phyloP scores from a whole-genome alignment of 2,329 filamentous ascomycete species.

The Xylaria sp. region DNA sequence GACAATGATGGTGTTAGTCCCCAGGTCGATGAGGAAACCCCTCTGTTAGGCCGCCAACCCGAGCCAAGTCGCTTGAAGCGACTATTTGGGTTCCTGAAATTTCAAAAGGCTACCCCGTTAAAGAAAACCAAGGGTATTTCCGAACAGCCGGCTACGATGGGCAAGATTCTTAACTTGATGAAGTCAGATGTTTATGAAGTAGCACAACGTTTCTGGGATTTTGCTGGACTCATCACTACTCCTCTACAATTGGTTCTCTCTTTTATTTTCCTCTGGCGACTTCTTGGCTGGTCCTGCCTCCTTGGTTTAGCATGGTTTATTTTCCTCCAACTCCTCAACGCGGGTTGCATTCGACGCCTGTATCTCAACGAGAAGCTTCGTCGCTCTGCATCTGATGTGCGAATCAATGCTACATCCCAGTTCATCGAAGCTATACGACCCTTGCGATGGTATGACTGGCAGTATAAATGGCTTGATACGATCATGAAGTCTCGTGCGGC shows the following conservation, averaged over 20 bases:
- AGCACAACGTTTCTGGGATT: slow-evolving; percentile 88
- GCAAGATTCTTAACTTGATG: slow-evolving; percentile 90
- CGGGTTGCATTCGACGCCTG: slow-evolving; percentile 71
- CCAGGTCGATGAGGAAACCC: slow-evolving; percentile 38
- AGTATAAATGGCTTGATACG: slow-evolving; percentile 75
- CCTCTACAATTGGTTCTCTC: slow-evolving; percentile 82
- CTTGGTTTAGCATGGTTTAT: slow-evolving; percentile 76
- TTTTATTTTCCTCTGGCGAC: slow-evolving; percentile 76
- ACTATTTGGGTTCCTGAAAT: slow-evolving; percentile 44
- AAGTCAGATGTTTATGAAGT: slow-evolving; percentile 85
- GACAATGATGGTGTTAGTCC: slow-evolving; percentile 1
- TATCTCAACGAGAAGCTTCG: slow-evolving; percentile 76
- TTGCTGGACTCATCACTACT: slow-evolving; percentile 77
- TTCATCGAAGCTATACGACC: slow-evolving; percentile 89
- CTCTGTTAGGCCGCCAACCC: slow-evolving; percentile 37
- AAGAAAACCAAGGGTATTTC: slow-evolving; percentile 44
- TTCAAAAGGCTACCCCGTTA: slow-evolving; percentile 35
- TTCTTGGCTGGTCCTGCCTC: slow-evolving; percentile 83
- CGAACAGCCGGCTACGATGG: slow-evolving; percentile 78
- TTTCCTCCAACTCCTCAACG: slow-evolving; percentile 75
- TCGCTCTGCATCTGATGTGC: slow-evolving; percentile 78
- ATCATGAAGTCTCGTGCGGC: slow-evolving; percentile 75
- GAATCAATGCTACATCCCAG: slow-evolving; percentile 83
- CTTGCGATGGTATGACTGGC: slow-evolving; percentile 84
- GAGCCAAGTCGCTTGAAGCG: slow-evolving; percentile 45